These are phyloP conservation scores for Pseudogymnoascus pannorum DNA, from an alignment of 2,329 filamentous ascomycete genomes.

Conservation along the genomic window DNA sequence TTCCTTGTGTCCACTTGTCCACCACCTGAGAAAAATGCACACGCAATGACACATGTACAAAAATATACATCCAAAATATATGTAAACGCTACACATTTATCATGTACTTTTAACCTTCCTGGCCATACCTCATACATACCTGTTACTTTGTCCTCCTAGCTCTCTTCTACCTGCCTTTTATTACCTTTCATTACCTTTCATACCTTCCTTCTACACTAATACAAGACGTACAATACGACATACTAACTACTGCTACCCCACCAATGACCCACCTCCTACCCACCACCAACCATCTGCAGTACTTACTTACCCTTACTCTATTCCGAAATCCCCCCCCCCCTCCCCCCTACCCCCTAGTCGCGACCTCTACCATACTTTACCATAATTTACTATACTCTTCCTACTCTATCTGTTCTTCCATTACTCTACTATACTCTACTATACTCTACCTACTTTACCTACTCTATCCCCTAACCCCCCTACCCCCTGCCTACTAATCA, in stretches of 20 bases:
- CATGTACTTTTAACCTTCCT: background rate
- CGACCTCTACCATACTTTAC: background rate
- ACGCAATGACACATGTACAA: background rate
- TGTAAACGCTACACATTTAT: background rate
- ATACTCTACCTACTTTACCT: background rate
- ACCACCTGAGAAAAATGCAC: background rate
- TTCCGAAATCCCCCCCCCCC: too few species aligned
- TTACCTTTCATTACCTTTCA: too few species aligned
- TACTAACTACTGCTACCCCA: too few species aligned
- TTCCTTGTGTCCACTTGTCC: background rate
- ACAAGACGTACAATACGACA: too few species aligned
- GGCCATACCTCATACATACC: background rate
- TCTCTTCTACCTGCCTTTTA: too few species aligned
- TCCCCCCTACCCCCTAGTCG: too few species aligned
- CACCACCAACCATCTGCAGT: too few species aligned
- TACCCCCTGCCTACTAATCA: background rate
- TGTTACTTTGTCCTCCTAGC: too few species aligned
- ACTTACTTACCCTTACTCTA: too few species aligned
- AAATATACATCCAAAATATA: background rate
- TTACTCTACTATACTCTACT: background rate
- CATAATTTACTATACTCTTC: background rate
- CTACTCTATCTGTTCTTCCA: background rate
- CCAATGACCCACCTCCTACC: too few species aligned
- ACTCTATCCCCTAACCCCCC: background rate
- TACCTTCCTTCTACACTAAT: too few species aligned